These are phyloP conservation scores for Lepidium africanum DNA, from an alignment of 345 rosid species.

Conservation along the genomic window DNA sequence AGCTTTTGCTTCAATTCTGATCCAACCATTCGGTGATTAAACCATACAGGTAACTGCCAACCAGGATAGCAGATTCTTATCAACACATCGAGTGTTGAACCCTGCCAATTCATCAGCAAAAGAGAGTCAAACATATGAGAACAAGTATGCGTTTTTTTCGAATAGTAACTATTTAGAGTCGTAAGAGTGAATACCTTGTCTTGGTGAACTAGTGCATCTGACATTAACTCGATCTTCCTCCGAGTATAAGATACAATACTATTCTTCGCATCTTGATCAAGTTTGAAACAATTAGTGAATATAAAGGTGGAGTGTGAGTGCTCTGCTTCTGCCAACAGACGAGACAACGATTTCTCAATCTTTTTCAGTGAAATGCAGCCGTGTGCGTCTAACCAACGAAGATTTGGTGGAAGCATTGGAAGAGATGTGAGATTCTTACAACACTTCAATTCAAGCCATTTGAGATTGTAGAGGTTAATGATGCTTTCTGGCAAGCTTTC, in stretches of 20 bases:
- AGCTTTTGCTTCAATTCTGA: not conserved
- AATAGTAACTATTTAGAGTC: no score
- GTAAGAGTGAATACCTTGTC: constrained; percentile 12
- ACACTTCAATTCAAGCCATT: no score
- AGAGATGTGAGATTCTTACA: no score
- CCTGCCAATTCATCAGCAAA: no score
- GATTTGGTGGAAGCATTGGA: no score
- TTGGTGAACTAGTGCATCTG: not conserved
- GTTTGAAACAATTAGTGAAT: constrained; percentile 12
- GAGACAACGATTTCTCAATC: not conserved
- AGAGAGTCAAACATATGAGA: no score
- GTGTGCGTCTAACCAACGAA: no score
- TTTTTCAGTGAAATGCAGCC: not conserved
- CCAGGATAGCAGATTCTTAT: not conserved
- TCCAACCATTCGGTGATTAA: not conserved
- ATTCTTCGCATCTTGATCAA: constrained; percentile 6
- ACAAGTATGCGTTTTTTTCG: no score
- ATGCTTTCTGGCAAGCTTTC: not conserved
- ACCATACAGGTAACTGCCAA: not conserved
- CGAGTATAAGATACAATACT: not conserved
- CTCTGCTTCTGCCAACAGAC: not conserved
- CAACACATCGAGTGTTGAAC: not conserved
- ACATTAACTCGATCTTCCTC: not conserved
- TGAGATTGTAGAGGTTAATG: not conserved
- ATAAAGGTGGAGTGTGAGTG: constrained; percentile 4